Conservation (phyloP, 2,329 filamentous ascomycete species). For the Aspergillus japonicus region DNA sequence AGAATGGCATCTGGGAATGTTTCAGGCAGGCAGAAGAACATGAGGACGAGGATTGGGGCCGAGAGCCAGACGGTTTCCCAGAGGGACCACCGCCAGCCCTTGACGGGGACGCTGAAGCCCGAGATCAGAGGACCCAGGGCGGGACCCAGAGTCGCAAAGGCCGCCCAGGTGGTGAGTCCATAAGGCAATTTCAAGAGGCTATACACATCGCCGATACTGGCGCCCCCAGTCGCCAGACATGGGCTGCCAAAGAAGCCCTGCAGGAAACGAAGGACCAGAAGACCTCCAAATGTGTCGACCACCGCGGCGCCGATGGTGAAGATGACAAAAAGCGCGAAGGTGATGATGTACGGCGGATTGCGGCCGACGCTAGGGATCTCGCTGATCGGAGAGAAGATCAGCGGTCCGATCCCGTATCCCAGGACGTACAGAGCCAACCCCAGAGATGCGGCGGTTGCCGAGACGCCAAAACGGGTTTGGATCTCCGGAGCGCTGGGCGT, state of each 20-base stretch:
- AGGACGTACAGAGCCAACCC: slow-evolving; percentile 6
- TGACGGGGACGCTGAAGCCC: slow-evolving; percentile 57
- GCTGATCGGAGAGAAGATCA: slow-evolving; percentile 7
- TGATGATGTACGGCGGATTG: slow-evolving; percentile 7
- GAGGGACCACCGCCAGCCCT: slow-evolving; percentile 22
- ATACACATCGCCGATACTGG: slow-evolving; percentile 3
- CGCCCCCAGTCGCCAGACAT: slow-evolving; percentile 5
- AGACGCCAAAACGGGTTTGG: neutral
- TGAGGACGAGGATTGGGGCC: slow-evolving; percentile 56
- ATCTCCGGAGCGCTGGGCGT: slow-evolving; percentile 1
- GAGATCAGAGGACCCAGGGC: slow-evolving; percentile 62
- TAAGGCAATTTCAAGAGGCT: slow-evolving; percentile 2
- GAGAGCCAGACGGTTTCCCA: slow-evolving; percentile 22
- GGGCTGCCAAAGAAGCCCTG: slow-evolving; percentile 12
- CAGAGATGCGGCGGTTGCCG: slow-evolving; percentile 2
- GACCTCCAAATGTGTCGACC: slow-evolving; percentile 7
- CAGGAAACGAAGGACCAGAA: slow-evolving; percentile 9
- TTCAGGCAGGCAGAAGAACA: slow-evolving; percentile 64
- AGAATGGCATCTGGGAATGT: slow-evolving; percentile 61
- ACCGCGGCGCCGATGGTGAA: slow-evolving; percentile 3
- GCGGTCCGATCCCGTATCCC: slow-evolving; percentile 6
- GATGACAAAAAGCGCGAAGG: neutral
- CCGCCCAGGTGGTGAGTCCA: slow-evolving; percentile 51
- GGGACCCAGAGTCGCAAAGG: slow-evolving; percentile 44
- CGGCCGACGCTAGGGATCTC: slow-evolving; percentile 6